Conservation (phyloP, 1,284 basidiomycete species). For the Trametes hirsuta region DNA sequence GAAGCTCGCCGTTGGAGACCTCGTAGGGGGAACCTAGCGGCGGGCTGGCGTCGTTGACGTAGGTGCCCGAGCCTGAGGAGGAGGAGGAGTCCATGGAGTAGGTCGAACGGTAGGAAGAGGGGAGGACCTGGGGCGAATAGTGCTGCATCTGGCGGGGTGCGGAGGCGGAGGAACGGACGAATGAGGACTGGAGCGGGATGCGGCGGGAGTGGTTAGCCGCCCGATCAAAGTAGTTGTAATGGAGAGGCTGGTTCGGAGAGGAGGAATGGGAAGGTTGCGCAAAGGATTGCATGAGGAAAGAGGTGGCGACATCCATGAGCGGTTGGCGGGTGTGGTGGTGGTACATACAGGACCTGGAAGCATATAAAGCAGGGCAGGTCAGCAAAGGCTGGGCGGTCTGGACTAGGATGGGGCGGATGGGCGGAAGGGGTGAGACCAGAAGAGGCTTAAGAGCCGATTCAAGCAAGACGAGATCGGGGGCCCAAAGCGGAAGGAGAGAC, state of each 20-base stretch:
- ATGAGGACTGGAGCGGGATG: constrained; percentile 28
- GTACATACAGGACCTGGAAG: constrained; percentile 8
- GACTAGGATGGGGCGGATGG: constrained; percentile 18
- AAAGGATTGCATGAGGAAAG: constrained; percentile 24
- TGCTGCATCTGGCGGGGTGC: constrained; percentile 25
- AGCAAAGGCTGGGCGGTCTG: constrained; percentile 18
- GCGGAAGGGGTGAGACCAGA: constrained; percentile 21
- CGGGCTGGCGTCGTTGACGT: constrained; percentile 18
- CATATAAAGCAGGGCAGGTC: constrained; percentile 18
- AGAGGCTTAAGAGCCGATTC: constrained; percentile 21
- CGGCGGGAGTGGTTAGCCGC: constrained; percentile 24
- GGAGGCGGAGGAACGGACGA: constrained; percentile 30
- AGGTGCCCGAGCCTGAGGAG: constrained; percentile 21
- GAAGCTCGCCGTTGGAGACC: constrained; percentile 15
- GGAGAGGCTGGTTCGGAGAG: constrained; percentile 18
- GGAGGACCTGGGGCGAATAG: constrained; percentile 16
- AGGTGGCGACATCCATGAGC: constrained; percentile 26
- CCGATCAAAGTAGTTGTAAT: constrained; percentile 24
- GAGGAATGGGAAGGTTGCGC: constrained; percentile 13
- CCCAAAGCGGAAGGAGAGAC: constrained; percentile 18
- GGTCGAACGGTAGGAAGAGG: constrained; percentile 18
- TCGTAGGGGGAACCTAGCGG: constrained; percentile 22
- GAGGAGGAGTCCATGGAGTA: constrained; percentile 21
- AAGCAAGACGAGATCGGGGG: constrained; percentile 19
- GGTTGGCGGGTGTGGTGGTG: constrained; percentile 17